phyloP scores from a whole-genome alignment of 1,284 basidiomycete species.

The Ganoderma leucocontextum region DNA sequence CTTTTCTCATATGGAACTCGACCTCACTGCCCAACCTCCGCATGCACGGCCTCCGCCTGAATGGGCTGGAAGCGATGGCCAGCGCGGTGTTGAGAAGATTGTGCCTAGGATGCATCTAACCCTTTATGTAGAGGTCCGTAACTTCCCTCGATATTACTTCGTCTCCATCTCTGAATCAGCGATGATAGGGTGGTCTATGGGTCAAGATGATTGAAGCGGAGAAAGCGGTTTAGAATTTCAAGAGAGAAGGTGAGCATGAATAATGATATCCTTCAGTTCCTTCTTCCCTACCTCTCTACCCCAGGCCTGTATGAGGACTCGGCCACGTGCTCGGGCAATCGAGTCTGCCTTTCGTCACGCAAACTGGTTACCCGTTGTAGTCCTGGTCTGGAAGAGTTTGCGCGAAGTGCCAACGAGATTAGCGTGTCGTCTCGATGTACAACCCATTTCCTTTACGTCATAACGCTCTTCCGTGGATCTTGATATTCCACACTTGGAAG shows the following conservation, averaged over 20 bases:
- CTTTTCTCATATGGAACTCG: conserved; percentile 55
- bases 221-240: conserved; percentile 16
- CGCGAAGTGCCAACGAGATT: not conserved
- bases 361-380: not conserved
- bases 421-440: not conserved
- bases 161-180: not conserved
- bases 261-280: not conserved
- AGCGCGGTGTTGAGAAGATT: conserved; percentile 30
- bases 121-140: conserved; percentile 31
- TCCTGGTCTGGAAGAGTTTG: not conserved
- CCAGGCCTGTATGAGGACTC: not conserved
- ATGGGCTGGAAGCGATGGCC: conserved; percentile 30
- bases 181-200: conserved; percentile 39
- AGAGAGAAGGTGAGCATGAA: conserved; percentile 33
- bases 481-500: not conserved
- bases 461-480: not conserved
- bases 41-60: conserved; percentile 28
- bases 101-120: conserved; percentile 31
- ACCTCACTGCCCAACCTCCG: conserved; percentile 29
- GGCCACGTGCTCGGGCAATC: not conserved
- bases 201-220: conserved; percentile 38
- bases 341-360: not conserved
- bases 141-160: not conserved
- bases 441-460: not conserved
- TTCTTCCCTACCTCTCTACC: not conserved